Evolutionary conservation across 1,284 basidiomycete species (phyloP).

Genomic region (Sporisorium scitamineum): DNA sequence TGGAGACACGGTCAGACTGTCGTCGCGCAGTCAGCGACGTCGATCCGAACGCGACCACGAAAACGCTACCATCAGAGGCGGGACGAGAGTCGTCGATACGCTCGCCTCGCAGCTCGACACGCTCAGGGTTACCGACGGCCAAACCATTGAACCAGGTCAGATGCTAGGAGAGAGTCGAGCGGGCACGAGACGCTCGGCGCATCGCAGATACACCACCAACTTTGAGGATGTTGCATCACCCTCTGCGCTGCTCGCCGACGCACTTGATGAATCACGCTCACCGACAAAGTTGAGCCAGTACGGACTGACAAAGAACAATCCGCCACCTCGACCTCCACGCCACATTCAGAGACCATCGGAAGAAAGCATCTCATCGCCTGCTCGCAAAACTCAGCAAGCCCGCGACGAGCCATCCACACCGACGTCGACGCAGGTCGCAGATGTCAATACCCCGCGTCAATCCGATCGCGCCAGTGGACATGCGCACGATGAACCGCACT

Average conservation of each 20-base stretch:
- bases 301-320: conserved; percentile 23
- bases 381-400: neutral
- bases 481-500: neutral
- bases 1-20: conserved; percentile 16
- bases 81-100: conserved; percentile 27
- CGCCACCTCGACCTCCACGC: conserved; percentile 36
- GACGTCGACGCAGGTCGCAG: neutral
- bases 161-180: neutral
- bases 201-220: conserved; percentile 25
- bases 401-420: conserved; percentile 21
- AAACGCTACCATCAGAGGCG: conserved; percentile 8
- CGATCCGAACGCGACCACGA: neutral
- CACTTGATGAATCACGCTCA: neutral
- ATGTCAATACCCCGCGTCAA: conserved; percentile 27
- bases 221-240: neutral
- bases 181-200: neutral
- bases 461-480: neutral
- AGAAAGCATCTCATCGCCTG: conserved; percentile 19
- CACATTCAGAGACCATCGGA: conserved; percentile 33
- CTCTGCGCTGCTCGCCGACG: neutral
- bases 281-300: conserved; percentile 32
- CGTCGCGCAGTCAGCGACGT: conserved; percentile 14
- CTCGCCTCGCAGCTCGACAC: conserved; percentile 34
- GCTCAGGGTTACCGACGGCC: conserved; percentile 1
- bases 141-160: neutral